Evolutionary conservation across 2,329 filamentous ascomycete species (phyloP).

Genomic region (Fusarium tjaetaba): DNA sequence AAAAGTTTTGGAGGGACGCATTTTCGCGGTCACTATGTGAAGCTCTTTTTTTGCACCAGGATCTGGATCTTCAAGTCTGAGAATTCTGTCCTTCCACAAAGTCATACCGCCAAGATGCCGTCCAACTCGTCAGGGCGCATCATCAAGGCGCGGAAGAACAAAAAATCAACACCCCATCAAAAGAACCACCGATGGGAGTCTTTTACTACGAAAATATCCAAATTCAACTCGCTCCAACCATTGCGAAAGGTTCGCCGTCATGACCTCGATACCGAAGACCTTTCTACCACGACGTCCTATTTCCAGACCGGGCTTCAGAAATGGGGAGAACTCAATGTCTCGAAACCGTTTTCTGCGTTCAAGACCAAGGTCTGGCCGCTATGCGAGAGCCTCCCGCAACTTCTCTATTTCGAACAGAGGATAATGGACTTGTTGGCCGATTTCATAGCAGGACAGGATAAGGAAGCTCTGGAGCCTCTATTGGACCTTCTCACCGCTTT

Average conservation of each 20-base stretch:
- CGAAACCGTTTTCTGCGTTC: constrained; percentile 82
- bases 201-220: constrained; percentile 89
- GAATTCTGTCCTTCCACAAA: constrained; percentile 38
- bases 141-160: constrained; percentile 74
- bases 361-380: constrained; percentile 77
- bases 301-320: constrained; percentile 83
- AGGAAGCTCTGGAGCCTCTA: constrained; percentile 84
- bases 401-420: constrained; percentile 87
- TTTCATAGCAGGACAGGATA: constrained; percentile 81
- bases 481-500: constrained; percentile 91
- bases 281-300: constrained; percentile 83
- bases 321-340: constrained; percentile 93
- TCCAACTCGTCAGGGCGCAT: constrained; percentile 73
- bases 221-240: constrained; percentile 89
- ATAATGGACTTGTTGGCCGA: constrained; percentile 82
- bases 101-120: constrained; percentile 62
- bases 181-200: constrained; percentile 92
- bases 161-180: constrained; percentile 76
- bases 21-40: constrained; percentile 24
- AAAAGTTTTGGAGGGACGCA: constrained; percentile 48
- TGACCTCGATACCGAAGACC: constrained; percentile 82
- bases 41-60: constrained; percentile 38
- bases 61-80: constrained; percentile 28
- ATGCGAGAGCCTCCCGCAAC: constrained; percentile 89
- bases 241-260: constrained; percentile 88